phyloP scores from a whole-genome alignment of 1,284 basidiomycete genomes.

The Inonotus obliquus region DNA sequence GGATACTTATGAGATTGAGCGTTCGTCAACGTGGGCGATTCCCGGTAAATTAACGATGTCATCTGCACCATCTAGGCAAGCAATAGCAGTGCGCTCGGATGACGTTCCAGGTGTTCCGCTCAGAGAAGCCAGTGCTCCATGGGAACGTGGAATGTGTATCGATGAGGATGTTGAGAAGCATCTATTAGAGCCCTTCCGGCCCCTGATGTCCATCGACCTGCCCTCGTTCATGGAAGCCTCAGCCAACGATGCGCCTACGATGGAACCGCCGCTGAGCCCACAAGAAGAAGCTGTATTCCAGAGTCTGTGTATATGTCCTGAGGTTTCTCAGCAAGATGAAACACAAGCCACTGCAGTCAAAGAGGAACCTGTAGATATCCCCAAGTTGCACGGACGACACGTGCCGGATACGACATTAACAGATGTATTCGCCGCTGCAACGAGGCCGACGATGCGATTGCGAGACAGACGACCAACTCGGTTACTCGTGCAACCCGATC shows the following conservation, averaged over 20 bases:
- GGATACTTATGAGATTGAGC: not conserved
- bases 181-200: conserved; percentile 24
- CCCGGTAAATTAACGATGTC: conserved; percentile 26
- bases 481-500: not conserved
- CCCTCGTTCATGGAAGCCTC: not conserved
- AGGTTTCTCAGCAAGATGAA: conserved; percentile 5
- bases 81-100: conserved; percentile 14
- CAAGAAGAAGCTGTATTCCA: conserved; percentile 67
- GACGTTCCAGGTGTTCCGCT: conserved; percentile 23
- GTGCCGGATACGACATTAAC: not conserved
- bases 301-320: conserved; percentile 46
- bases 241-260: not conserved
- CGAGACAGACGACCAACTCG: not conserved
- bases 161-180: conserved; percentile 28
- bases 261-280: conserved; percentile 48
- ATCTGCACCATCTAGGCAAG: conserved; percentile 27
- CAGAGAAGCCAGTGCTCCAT: conserved; percentile 24
- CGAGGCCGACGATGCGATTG: not conserved
- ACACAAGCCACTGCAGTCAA: not conserved
- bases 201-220: conserved; percentile 25
- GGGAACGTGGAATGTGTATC: conserved; percentile 25
- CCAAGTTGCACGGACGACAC: not conserved
- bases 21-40: conserved; percentile 6
- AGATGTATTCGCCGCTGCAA: conserved; percentile 5
- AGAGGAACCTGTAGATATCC: not conserved